Evolutionary conservation across 75 land plant genomes (phyloP).

Genomic region (Picea glauca): DNA sequence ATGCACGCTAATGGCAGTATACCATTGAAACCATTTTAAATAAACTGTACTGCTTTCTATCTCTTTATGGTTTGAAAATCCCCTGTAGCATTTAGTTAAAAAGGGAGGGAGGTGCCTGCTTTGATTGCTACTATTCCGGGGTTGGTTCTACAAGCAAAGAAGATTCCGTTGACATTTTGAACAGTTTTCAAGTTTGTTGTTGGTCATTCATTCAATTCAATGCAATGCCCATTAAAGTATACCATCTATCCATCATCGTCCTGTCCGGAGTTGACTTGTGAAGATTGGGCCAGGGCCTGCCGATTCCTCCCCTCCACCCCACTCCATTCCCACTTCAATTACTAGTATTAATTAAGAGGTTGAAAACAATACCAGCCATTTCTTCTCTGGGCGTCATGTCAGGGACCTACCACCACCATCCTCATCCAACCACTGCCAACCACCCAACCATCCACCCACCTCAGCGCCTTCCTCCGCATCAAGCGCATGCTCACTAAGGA

Average conservation of each 20-base stretch:
- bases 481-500: background rate
- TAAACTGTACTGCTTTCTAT: background rate
- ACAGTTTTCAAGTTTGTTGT: no score
- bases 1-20: background rate
- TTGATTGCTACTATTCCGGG: background rate
- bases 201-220: no score
- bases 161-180: constrained; percentile 13
- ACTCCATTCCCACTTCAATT: constrained; percentile 1
- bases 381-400: constrained; percentile 5
- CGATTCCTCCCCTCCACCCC: background rate
- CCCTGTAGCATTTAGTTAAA: background rate
- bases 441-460: constrained; percentile 5
- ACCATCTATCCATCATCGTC: background rate
- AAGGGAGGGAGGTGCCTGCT: background rate
- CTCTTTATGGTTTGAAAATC: background rate
- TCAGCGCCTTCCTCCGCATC: background rate
- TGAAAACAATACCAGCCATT: constrained; percentile 1
- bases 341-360: background rate
- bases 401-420: constrained; percentile 5
- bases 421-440: background rate
- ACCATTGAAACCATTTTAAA: background rate
- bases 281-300: no score
- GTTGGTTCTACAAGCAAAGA: constrained; percentile 7
- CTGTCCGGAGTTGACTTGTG: constrained; percentile 1
- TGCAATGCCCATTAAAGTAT: no score